phyloP scores from a whole-genome alignment of 805 yeast genomes.

The Pachysolen tannophilus region DNA sequence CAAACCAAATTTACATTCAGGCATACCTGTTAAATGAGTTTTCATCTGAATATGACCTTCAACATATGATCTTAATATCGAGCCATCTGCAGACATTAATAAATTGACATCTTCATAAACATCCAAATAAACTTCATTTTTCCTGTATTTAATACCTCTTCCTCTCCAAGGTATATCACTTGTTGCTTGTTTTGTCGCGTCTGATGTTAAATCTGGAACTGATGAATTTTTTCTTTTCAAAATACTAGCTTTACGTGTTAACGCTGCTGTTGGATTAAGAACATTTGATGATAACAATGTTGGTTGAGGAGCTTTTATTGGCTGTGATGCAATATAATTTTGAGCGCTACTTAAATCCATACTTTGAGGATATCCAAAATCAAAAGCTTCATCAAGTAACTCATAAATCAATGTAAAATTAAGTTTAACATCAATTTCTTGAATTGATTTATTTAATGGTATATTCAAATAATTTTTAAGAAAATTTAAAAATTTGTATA shows the following conservation, averaged over 20 bases:
- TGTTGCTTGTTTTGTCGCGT: neutral
- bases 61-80: constrained; percentile 59
- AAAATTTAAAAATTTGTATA: constrained; percentile 52
- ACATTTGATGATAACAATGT: constrained; percentile 1
- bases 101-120: constrained; percentile 71
- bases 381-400: constrained; percentile 65
- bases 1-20: constrained; percentile 74
- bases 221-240: constrained; percentile 5
- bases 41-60: constrained; percentile 70
- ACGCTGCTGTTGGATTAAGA: neutral
- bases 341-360: constrained; percentile 42
- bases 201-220: neutral
- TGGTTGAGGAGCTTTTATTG: constrained; percentile 7
- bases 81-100: constrained; percentile 57
- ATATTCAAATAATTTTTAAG: constrained; percentile 32
- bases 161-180: constrained; percentile 57
- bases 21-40: constrained; percentile 72
- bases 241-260: constrained; percentile 2
- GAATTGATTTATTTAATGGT: constrained; percentile 19
- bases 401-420: constrained; percentile 70
- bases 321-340: constrained; percentile 20
- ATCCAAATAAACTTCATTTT: constrained; percentile 72
- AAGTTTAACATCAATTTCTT: constrained; percentile 47
- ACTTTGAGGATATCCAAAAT: constrained; percentile 70
- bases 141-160: constrained; percentile 63